These are phyloP conservation scores for Mortierella sp. DNA, from an alignment of 371 early-diverging fungal genomes.

Conservation along the genomic window DNA sequence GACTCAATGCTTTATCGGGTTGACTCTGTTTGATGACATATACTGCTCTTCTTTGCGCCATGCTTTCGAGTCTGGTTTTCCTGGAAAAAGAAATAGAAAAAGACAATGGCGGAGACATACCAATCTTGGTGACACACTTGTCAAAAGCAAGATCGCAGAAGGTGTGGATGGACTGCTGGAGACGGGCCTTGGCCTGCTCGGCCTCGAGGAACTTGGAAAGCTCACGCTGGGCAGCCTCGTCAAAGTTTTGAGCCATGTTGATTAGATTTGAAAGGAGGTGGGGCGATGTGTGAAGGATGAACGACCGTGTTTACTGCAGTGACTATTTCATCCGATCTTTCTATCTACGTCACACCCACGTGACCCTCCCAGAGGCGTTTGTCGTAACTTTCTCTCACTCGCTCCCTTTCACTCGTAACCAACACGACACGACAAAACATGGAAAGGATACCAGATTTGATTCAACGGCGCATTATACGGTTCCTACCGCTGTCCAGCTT, in stretches of 20 bases:
- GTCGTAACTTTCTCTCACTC: neutral
- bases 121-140: slow-evolving; percentile 80
- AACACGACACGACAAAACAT: neutral
- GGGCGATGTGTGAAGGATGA: neutral
- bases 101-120: slow-evolving; percentile 35
- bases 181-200: slow-evolving; percentile 81
- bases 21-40: neutral
- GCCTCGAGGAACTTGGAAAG: slow-evolving; percentile 77
- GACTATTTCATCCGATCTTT: neutral
- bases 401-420: no score
- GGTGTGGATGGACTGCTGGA: slow-evolving; percentile 78
- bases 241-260: slow-evolving; percentile 61
- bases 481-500: neutral
- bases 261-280: slow-evolving; percentile 7
- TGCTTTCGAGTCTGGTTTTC: neutral
- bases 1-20: neutral
- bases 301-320: no score
- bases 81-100: neutral
- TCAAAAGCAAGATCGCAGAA: slow-evolving; percentile 87
- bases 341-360: neutral
- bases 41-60: neutral
- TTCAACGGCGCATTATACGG: slow-evolving; percentile 10
- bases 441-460: slow-evolving; percentile 2
- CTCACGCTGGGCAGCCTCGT: slow-evolving; percentile 71
- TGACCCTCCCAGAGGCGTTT: no score